Evolutionary conservation across 2,329 filamentous ascomycete species (phyloP), one percentile per base, ranked within the genome.

Genomic region (Trichoderma cornu-damae): DNA sequence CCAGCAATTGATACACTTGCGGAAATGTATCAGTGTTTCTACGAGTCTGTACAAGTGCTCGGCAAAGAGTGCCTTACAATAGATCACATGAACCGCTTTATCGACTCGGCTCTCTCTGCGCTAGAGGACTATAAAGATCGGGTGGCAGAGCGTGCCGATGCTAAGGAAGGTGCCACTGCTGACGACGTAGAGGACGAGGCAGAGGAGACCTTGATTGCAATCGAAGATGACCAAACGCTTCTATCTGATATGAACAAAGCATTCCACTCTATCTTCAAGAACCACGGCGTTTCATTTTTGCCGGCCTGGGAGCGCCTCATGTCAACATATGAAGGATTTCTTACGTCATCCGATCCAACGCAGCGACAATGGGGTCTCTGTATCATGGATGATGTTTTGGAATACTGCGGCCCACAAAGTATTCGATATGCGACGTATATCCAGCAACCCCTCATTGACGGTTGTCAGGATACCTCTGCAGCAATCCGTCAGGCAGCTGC

Each of bases 161-260:
- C 97, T 47, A 85, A 86, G 65, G 87, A 84, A 46, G 80, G 78
- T 8, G 76, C 74, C 11, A 88, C 93, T 20, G 84, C 86, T 2
- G 91, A 95, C 53, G 93, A 97, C 58, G 92, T 87, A 14, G 93
- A 96, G 63, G 92, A 96, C 67, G 87, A 94, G 59, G 87, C 87
- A 14, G 89, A 96, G 65, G 93, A 96, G 52, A 83, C 87, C 43
- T 80, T 95, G 30, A 88, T 95, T 65, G 94, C 93, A 11, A 92
- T 99, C 47, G 94, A 99, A 72, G 94, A 99, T 65, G 94, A 99
- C 69, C 93, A 97, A 74, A 96, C 91, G 20, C 80, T 99, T 16
- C 81, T 99, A 42, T 96, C 92, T 1, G 94, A 99, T 69, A 99
- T 99, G 94, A 99, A 99, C 83, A 99, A 99, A 79, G 93, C 94